Conservation (phyloP, 495 filamentous ascomycete genomes). For the Geopyxis carbonaria region DNA sequence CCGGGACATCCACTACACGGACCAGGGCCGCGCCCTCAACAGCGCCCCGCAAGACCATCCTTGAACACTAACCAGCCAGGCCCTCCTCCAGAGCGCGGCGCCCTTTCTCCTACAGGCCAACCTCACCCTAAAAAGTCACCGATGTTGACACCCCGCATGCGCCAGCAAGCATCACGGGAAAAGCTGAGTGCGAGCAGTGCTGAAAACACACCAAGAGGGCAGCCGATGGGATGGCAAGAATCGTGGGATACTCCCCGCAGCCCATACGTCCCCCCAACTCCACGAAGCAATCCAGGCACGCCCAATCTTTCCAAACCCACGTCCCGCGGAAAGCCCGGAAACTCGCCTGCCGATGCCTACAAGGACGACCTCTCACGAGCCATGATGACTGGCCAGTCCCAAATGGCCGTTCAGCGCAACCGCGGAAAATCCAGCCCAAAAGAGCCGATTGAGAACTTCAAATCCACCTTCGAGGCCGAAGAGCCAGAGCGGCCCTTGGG, state of each 20-base stretch:
- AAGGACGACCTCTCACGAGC: constrained; percentile 6
- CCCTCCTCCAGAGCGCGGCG: constrained; percentile 3
- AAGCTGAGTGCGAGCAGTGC: constrained; percentile 7
- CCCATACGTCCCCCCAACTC: constrained; percentile 4
- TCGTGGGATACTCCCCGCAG: constrained; percentile 8
- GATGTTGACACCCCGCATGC: constrained; percentile 19
- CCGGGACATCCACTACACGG: constrained; percentile 10
- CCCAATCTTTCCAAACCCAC: constrained; percentile 8
- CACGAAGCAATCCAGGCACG: constrained; percentile 17
- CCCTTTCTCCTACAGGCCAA: constrained; percentile 10
- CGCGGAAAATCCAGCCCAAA: not conserved
- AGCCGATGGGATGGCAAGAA: constrained; percentile 24
- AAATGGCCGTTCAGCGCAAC: not conserved
- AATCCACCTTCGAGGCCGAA: constrained; percentile 2
- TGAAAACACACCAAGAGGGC: constrained; percentile 14
- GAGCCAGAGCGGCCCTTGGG: constrained; percentile 1
- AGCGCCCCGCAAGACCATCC: constrained; percentile 4
- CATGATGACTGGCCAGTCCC: constrained; percentile 13
- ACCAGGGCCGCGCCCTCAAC: constrained; percentile 8
- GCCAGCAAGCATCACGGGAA: constrained; percentile 14
- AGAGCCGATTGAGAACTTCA: constrained; percentile 1
- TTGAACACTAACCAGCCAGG: constrained; percentile 14
- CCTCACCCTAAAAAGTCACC: constrained; percentile 20
- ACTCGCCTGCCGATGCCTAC: constrained; percentile 11
- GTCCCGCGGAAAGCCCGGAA: not conserved